Base-by-base conservation (phyloP, 192 early-diverging fungal species). In the Backusella tuberculispora region DNA sequence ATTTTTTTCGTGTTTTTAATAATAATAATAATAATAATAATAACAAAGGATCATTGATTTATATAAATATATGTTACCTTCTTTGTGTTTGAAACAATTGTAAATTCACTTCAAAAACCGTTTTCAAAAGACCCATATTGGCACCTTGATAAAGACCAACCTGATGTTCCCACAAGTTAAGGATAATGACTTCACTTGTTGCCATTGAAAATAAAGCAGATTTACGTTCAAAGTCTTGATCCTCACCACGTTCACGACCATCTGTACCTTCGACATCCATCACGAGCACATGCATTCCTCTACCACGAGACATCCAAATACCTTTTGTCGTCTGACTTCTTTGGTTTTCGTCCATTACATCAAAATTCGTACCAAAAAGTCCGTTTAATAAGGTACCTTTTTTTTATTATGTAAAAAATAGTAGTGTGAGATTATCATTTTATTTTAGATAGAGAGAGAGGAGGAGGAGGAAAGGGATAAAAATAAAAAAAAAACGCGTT, bases 241-340 rank as follows among this genome's bases (percentile, higher is more conserved):
- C 93, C 84, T 99, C 98, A 67, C 98, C 97, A 60, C 97, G 93
- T 80, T 99, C 98, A 47, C 97, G 91, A 44, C 98, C 98, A 77
- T 99, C 98, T 0, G 97, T 98, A 73, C 98, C 98, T 80, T 99
- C 98, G 6, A 99, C 98, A 83, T 99, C 98, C 87, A 99, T 89
- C 34, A 99, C 94, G 15, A 99, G 83, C 26, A 97, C 88, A 63
- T 88, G 86, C 87, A 90, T 89, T 60, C 90, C 91, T 44, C 85
- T 83, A n/a, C 92, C 92, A 77, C 94, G 93, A 76, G 90, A 91
- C 37, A 93, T 92, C 98, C 98, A 99, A 83, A 99, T 99, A 69
- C 96, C 97, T 76, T 98, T 97, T 47, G 98, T 99, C 14, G 98
- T 99, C 79, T 98, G 96, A 78, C 89, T 87, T 60, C 97, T 86